phyloP scores from a whole-genome alignment of 495 filamentous ascomycete genomes.

The Podospora pseudopauciseta region DNA sequence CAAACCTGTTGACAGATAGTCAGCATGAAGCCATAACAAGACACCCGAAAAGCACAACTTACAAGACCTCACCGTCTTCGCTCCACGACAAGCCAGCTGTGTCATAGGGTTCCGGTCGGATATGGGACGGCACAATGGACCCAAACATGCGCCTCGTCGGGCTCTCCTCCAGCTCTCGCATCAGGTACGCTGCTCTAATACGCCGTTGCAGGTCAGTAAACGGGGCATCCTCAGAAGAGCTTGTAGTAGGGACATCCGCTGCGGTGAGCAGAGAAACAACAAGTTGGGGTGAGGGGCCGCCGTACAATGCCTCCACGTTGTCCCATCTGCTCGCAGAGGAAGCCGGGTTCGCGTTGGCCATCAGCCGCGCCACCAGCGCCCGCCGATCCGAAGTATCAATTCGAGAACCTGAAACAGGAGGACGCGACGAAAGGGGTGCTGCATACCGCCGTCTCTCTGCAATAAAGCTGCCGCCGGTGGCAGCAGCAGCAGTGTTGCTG shows the following conservation, averaged over 20 bases:
- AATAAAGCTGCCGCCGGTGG: background rate
- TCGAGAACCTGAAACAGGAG: background rate
- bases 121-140: conserved; percentile 14
- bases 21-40: conserved; percentile 12
- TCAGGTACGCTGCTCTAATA: conserved; percentile 24
- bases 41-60: conserved; percentile 34
- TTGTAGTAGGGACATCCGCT: background rate
- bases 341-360: conserved; percentile 15
- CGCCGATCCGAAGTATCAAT: conserved; percentile 9
- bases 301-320: conserved; percentile 28
- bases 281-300: conserved; percentile 11
- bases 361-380: conserved; percentile 18
- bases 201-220: conserved; percentile 19
- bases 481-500: background rate
- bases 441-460: conserved; percentile 26
- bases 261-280: background rate
- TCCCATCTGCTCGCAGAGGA: conserved; percentile 16
- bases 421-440: conserved; percentile 16
- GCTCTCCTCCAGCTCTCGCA: conserved; percentile 33
- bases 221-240: background rate
- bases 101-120: conserved; percentile 39
- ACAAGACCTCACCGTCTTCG: conserved; percentile 65
- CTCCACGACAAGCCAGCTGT: conserved; percentile 72
- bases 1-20: conserved; percentile 49
- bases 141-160: conserved; percentile 21